Percentiles rank a stretch among this genome's conserved stretches.
Conservation (phyloP, 352 stramenopile species). For the Globisporangium yorkense region DNA sequence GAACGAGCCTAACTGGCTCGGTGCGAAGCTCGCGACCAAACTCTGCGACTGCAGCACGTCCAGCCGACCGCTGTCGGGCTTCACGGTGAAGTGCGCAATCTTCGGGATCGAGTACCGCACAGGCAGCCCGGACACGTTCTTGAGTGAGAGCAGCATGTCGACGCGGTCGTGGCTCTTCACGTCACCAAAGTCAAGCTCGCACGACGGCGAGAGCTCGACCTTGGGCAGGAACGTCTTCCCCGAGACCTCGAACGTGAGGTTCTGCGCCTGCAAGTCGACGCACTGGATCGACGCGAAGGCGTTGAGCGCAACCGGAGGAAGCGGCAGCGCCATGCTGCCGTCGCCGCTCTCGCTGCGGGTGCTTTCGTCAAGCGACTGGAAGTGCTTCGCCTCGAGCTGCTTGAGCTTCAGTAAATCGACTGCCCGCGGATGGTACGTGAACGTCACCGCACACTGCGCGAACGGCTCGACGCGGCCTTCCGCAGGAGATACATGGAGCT, state of each 20-base stretch:
- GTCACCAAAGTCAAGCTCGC: constrained; percentile 78
- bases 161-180: constrained; percentile 67
- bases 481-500: constrained; percentile 48
- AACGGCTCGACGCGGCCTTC: constrained; percentile 68
- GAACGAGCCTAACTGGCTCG: constrained; percentile 83
- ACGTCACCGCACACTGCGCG: constrained; percentile 28
- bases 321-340: constrained; percentile 10
- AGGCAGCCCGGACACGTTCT: constrained; percentile 68
- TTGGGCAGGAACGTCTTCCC: constrained; percentile 52
- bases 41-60: constrained; percentile 85
- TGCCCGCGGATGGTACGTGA: constrained; percentile 39
- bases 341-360: constrained; percentile 5
- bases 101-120: constrained; percentile 58
- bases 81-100: constrained; percentile 73
- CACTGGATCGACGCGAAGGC: constrained; percentile 76
- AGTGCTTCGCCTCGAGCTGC: constrained; percentile 17
- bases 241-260: constrained; percentile 70
- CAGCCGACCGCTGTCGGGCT: constrained; percentile 58
- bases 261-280: constrained; percentile 55
- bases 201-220: constrained; percentile 33
- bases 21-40: constrained; percentile 87
- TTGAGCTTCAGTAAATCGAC: constrained; percentile 31
- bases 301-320: constrained; percentile 25
- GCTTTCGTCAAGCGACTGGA: background rate
- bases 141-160: constrained; percentile 83